phyloP scores from a whole-genome alignment of 768 basidiomycete species.

The Termitomyces sp. region DNA sequence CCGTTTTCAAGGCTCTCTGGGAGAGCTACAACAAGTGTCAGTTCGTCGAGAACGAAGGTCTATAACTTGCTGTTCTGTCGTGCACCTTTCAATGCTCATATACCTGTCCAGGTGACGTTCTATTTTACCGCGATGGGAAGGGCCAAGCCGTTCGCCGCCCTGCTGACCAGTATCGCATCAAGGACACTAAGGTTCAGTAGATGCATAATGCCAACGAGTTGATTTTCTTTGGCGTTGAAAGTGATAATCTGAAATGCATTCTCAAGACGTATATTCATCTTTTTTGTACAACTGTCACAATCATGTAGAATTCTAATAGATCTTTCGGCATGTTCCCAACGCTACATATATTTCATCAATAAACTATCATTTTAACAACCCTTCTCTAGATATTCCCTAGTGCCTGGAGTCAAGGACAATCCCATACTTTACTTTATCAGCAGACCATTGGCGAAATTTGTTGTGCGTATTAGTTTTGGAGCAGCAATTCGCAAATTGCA shows the following conservation, averaged over 20 bases:
- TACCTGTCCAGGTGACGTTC: not conserved
- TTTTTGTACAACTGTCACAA: not conserved
- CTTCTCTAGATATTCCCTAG: not conserved
- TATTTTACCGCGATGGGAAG: not conserved
- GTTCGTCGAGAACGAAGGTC: not conserved
- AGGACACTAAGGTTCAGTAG: not conserved
- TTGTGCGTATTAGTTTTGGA: not conserved
- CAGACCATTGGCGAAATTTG: no score
- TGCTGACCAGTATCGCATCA: not conserved
- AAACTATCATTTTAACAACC: not conserved
- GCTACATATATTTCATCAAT: not conserved
- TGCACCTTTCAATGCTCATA: no score
- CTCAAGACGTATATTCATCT: not conserved
- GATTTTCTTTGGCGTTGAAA: not conserved
- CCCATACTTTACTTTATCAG: no score
- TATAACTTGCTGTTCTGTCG: not conserved
- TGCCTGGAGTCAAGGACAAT: not conserved
- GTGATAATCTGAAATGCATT: not conserved
- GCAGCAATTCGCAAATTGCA: not conserved
- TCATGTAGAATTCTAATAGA: not conserved
- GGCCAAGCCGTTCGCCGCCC: not conserved
- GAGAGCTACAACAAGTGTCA: not conserved
- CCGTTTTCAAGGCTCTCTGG: not conserved
- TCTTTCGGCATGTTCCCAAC: not conserved
- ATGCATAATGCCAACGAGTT: not conserved